Base-by-base conservation (phyloP, 2,329 filamentous ascomycete genomes). In the Ceratocystis diversiconidia region DNA sequence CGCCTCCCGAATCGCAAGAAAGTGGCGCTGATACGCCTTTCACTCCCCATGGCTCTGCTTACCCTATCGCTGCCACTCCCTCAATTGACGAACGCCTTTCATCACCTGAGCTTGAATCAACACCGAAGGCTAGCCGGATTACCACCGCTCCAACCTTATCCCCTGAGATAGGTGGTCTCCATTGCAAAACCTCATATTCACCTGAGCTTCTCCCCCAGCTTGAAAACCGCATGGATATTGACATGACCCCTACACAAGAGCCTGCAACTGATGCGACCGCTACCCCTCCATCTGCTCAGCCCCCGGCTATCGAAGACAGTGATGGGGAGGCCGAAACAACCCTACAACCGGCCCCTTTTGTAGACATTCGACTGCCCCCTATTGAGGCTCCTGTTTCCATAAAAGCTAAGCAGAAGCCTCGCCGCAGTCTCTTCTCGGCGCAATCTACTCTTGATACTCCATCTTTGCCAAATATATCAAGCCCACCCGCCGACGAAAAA, bases 331-430 rank as follows among this genome's bases (percentile, higher is more conserved):
- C n/a, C 3, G 5, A 50, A 15, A 15, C 32, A 15, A 61, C 59
- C 46, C 65, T 43, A 1, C 62, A 41, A 3, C 10, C 57, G 19
- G 15, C 50, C 25, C 59, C 59, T 61, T 22, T 41, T 22, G 60
- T 15, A 41, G 36, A 32, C 44, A 17, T 41, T 41, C 36, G 10
- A 41, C 3, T 12, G 3, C 12, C 12, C 36, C 10, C 36, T 41
- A 15, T 15, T 41, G 36, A 12, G 36, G 3, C 36, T 41, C 10
- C 36, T 15, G 48, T 63, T 17, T 10, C 25, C 25, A 41, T 41
- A 41, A 59, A 50, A 22, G 17, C 32, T 15, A 59, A 41, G 36
- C 63, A 67, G 19, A 67, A 65, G 63, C 63, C 63, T 10, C 63
- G 60, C 19, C 48, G 41, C n/a, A 65, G 61, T 46, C 28, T 52